Evolutionary conservation across 2,329 filamentous ascomycete species (phyloP).

Genomic region (Drechslerella dactyloides): DNA sequence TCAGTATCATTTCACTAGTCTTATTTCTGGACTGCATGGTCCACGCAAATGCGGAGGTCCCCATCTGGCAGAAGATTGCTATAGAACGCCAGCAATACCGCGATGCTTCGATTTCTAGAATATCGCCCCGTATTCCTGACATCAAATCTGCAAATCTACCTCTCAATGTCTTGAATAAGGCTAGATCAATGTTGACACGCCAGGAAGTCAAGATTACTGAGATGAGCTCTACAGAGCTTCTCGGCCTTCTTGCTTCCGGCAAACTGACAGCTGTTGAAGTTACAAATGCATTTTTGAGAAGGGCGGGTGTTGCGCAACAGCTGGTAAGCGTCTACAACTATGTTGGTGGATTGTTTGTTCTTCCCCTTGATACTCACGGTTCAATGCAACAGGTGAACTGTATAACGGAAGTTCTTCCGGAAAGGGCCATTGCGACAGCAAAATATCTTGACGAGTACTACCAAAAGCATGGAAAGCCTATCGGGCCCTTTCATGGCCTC

Average conservation of each 20-base stretch:
- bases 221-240: conserved; percentile 60
- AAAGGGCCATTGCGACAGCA: conserved; percentile 56
- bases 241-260: conserved; percentile 60
- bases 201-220: conserved; percentile 64
- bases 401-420: conserved; percentile 59
- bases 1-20: too few species aligned
- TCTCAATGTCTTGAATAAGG: conserved; percentile 61
- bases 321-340: conserved; percentile 56
- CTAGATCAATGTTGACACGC: conserved; percentile 60
- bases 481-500: conserved; percentile 60
- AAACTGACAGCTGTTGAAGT: conserved; percentile 60
- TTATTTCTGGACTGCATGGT: too few species aligned
- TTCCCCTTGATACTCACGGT: neutral
- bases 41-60: too few species aligned
- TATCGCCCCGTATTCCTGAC: conserved; percentile 59
- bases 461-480: conserved; percentile 54
- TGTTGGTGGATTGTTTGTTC: neutral
- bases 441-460: conserved; percentile 56
- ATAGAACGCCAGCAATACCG: conserved; percentile 12
- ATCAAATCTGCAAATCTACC: conserved; percentile 57
- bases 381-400: conserved; percentile 59
- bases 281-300: conserved; percentile 64
- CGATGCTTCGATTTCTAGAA: conserved; percentile 57
- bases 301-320: conserved; percentile 64
- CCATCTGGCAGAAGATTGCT: conserved; percentile 15